Base-by-base conservation (phyloP, 345 rosid genomes). In the Pelargonium nanum region DNA sequence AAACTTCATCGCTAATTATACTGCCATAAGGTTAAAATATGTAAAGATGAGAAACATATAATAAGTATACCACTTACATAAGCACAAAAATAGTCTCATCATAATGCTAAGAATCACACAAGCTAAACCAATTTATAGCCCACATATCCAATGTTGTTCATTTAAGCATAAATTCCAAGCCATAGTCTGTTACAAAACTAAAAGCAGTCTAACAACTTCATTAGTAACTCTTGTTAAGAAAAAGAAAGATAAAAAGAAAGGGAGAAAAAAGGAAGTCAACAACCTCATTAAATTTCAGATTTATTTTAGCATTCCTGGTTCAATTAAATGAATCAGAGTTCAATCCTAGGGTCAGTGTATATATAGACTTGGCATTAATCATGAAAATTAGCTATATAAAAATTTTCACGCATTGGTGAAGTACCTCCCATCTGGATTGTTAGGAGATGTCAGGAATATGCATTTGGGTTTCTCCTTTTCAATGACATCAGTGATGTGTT, bases 381-480 rank as follows among this genome's bases (percentile, higher is more conserved):
- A 58, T 15, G 7, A 6, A 28, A 50, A 24, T 16, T 34, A 19
- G 10, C 19, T 22, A 53, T 23, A 64, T 7, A 19, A 24, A 24
- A 0, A 34, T 24, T 56, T 15, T 25, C 25, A 57, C 45, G 15
- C 34, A 30, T 26, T 24, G 56, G 24, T 32, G 12, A 60, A 24
- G 58, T 68, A 88, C 98, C 99, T 93, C 57, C 97, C 99, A 74
- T 93, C 97, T 26, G 99, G 99, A 73, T 93, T 93, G 70, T 93
- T 93, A 16, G 99, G 97, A 60, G 95, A 87, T 34, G 99, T 93
- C 53, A 93, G 77, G 69, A 93, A 93, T 71, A 89, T 87, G 77
- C 96, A 87, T 78, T 93, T 93, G 22, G 99, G 97, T 59, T 82
- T 89, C 66, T 89, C 96, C 63, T 8, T 64, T 63, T 75, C 71